Percentiles rank a stretch among this genome's conserved stretches.
Conservation (phyloP, 1,284 basidiomycete genomes). For the Marasmius oreades region DNA sequence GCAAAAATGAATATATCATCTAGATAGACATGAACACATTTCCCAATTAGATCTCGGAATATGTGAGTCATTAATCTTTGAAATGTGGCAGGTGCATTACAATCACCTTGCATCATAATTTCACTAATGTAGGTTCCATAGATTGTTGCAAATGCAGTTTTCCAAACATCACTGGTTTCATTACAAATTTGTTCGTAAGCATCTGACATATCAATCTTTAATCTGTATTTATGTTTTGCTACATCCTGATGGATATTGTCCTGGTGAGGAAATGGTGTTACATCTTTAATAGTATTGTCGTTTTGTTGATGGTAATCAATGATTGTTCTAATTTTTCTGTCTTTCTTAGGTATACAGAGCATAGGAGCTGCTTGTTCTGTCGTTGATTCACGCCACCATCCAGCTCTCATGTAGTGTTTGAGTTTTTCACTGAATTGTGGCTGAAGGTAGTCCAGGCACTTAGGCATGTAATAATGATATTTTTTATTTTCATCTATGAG, state of each 20-base stretch:
- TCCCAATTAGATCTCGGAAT: slow-evolving; percentile 23
- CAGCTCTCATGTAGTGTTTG: slow-evolving; percentile 19
- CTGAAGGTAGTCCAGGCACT: slow-evolving; percentile 15
- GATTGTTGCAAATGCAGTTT: slow-evolving; percentile 18
- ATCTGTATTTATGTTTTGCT: neutral
- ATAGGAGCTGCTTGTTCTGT: slow-evolving; percentile 22
- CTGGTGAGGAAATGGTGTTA: slow-evolving; percentile 26
- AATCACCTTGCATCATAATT: slow-evolving; percentile 16
- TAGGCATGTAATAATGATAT: slow-evolving; percentile 24
- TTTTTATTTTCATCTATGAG: slow-evolving; percentile 23
- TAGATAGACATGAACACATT: neutral
- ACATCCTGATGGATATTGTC: slow-evolving; percentile 7
- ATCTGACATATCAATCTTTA: slow-evolving; percentile 10
- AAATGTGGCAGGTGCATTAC: slow-evolving; percentile 19
- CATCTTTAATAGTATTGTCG: slow-evolving; percentile 27
- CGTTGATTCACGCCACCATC: slow-evolving; percentile 11
- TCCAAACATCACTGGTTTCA: slow-evolving; percentile 9
- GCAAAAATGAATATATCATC: neutral
- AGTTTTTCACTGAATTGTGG: slow-evolving; percentile 17
- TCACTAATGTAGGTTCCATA: slow-evolving; percentile 17
- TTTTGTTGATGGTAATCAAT: slow-evolving; percentile 10
- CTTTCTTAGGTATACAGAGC: slow-evolving; percentile 25
- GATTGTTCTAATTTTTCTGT: slow-evolving; percentile 12
- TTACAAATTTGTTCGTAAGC: slow-evolving; percentile 14
- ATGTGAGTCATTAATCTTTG: slow-evolving; percentile 22